phyloP scores from a whole-genome alignment of 176 grass and related monocot species.

The Oryza coarctata region DNA sequence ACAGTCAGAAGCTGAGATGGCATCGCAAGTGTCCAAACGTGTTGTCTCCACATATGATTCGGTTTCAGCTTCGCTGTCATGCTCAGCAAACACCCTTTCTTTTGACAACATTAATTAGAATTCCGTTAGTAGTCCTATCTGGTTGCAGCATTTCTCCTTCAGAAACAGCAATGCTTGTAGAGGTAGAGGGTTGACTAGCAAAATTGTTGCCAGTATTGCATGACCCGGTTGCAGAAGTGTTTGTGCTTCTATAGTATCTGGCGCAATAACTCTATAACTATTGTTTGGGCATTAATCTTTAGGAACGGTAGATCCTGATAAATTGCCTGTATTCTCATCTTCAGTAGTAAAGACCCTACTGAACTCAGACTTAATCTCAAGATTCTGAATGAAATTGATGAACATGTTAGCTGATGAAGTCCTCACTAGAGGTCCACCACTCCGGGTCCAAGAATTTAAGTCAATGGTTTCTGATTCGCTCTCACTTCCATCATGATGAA shows the following conservation, averaged over 20 bases:
- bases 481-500: constrained; percentile 68
- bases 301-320: background rate
- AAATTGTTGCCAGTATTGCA: constrained; percentile 1
- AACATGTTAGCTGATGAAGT: constrained; percentile 74
- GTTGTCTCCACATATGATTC: constrained; percentile 45
- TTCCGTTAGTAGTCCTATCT: constrained; percentile 54
- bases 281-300: constrained; percentile 17
- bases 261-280: constrained; percentile 2
- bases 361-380: constrained; percentile 68
- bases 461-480: constrained; percentile 86
- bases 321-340: constrained; percentile 38
- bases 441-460: constrained; percentile 92
- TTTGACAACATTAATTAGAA: constrained; percentile 78
- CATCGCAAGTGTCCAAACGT: constrained; percentile 45
- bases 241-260: constrained; percentile 33
- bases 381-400: constrained; percentile 77
- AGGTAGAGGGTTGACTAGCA: constrained; percentile 31
- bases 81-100: constrained; percentile 46
- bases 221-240: constrained; percentile 23
- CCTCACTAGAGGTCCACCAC: constrained; percentile 89
- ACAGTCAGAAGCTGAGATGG: constrained; percentile 43
- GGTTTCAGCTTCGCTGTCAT: constrained; percentile 3
- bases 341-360: constrained; percentile 13
- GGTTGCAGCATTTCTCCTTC: constrained; percentile 76
- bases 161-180: constrained; percentile 45